phyloP scores from a whole-genome alignment of 2,329 filamentous ascomycete species.

The Fusarium brevicatenulatum region DNA sequence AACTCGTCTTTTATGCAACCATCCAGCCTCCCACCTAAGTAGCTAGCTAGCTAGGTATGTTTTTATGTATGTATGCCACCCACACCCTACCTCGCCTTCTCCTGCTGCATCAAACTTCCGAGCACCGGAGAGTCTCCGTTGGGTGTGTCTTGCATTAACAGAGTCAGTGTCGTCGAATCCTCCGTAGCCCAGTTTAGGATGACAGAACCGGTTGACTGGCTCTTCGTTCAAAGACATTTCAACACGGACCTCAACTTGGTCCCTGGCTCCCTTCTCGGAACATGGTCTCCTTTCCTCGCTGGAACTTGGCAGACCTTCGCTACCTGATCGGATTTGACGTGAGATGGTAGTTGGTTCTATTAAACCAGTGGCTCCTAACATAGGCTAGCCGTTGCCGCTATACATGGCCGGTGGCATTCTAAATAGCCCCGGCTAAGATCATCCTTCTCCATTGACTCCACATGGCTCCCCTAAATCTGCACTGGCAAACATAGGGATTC shows the following conservation, averaged over 20 bases:
- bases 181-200: background rate
- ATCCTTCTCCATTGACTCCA: constrained; percentile 16
- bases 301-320: background rate
- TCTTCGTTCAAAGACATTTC: constrained; percentile 5
- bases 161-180: background rate
- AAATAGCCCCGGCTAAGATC: constrained; percentile 23
- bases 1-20: constrained; percentile 19
- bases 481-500: background rate
- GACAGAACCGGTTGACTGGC: background rate
- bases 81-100: constrained; percentile 8
- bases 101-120: background rate
- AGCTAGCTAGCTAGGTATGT: background rate
- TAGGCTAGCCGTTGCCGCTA: constrained; percentile 36
- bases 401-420: constrained; percentile 16
- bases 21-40: background rate
- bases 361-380: constrained; percentile 32
- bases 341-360: constrained; percentile 1
- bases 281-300: constrained; percentile 2
- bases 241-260: constrained; percentile 8
- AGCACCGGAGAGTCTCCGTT: constrained; percentile 32
- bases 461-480: constrained; percentile 14
- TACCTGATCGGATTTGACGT: constrained; percentile 1
- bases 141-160: background rate
- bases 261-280: background rate
- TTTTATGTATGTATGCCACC: constrained; percentile 1